phyloP scores from a whole-genome alignment of 2,329 filamentous ascomycete species.

The Penicillium sp. region DNA sequence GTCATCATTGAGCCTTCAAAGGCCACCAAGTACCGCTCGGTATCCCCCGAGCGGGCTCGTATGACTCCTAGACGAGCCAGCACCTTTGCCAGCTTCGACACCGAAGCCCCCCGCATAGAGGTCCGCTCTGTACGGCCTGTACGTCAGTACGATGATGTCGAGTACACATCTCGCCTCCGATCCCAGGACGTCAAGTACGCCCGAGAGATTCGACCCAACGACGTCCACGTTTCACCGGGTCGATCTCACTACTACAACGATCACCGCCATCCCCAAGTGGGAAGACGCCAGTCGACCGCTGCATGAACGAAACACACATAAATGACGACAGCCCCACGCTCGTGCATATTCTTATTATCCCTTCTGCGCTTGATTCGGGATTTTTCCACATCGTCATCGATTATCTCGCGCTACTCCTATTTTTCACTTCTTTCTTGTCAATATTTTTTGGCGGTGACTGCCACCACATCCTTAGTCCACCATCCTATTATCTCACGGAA shows the following conservation, averaged over 20 bases:
- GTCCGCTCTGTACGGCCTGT: conserved; percentile 31
- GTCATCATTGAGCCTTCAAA: conserved; percentile 37
- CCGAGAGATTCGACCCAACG: conserved; percentile 36
- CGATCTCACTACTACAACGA: conserved; percentile 30
- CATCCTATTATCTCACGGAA: neutral
- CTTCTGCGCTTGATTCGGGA: conserved; percentile 1
- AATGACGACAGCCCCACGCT: conserved; percentile 31
- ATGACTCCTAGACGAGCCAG: conserved; percentile 38
- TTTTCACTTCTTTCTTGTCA: conserved; percentile 20
- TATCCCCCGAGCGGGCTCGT: conserved; percentile 38
- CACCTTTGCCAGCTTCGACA: conserved; percentile 31
- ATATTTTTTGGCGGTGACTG: conserved; percentile 12
- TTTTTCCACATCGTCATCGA: conserved; percentile 6
- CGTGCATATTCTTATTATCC: conserved; percentile 10
- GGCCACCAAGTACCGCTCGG: conserved; percentile 37
- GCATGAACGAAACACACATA: conserved; percentile 25
- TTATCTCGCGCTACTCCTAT: neutral
- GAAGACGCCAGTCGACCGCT: conserved; percentile 38
- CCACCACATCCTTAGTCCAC: neutral
- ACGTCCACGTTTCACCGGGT: conserved; percentile 29
- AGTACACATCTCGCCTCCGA: conserved; percentile 31
- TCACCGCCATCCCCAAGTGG: conserved; percentile 25
- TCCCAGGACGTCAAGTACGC: conserved; percentile 39
- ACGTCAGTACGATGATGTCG: conserved; percentile 32
- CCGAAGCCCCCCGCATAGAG: conserved; percentile 31